Evolutionary conservation across 2,329 filamentous ascomycete genomes (phyloP), one percentile per base, ranked within the genome.

Genomic region (Hyphodiscus sp.): DNA sequence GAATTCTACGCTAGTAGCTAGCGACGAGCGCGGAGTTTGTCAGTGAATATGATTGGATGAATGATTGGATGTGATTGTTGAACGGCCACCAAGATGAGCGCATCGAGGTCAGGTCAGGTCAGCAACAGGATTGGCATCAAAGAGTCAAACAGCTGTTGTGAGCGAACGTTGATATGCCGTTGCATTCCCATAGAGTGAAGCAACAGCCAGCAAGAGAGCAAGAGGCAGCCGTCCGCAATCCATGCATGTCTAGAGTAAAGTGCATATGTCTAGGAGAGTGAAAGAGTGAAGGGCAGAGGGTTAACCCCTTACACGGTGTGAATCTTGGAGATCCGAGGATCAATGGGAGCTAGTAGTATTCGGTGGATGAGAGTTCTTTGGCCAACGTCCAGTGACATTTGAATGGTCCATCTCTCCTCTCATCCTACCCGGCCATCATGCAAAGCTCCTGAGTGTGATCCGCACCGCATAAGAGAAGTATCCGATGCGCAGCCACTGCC

Each of bases 401-500:
- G 13, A n/a, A 6, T 2, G 23, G 4, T 38, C 33, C 33, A 38
- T 38, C 4, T 38, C 16, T 38, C 33, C 33, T 38, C 33, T 38
- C 33, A 38, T 5, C 33, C 23, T 8, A 38, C 33, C 11, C 16
- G 33, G 33, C 50, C 49, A 15, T 38, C 33, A 38, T 38, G 33
- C 33, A 38, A 13, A 38, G 33, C 33, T 38, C 33, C 33, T 30
- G n/a, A 13, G 51, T 46, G 49, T 53, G 48, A 47, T 53, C 49
- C 48, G 53, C 48, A 20, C 49, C 50, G 50, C 52, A 58, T 51
- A 43, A 47, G 33, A 38, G 5, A 10, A 15, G 33, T 38, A 38
- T 5, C 11, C 16, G 33, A 38, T 38, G 11, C 33, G 11, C 33
- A 38, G 33, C 33, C 52, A 50, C 42, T 45, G 18, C 20, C 20